phyloP scores from a whole-genome alignment of 345 rosid species.

The Eucalyptus marginata region DNA sequence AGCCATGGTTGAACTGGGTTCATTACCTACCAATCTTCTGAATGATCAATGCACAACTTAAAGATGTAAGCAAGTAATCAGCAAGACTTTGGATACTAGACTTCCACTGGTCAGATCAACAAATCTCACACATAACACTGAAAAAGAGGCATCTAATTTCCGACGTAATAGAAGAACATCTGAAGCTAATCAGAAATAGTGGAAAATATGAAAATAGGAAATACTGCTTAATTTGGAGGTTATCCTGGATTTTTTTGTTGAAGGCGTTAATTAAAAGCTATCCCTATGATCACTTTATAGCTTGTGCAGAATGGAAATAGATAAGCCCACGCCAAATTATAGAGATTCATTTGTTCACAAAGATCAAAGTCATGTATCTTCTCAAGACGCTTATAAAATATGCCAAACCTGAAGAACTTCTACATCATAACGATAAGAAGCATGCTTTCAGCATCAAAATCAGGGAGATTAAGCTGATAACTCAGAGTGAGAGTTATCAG shows the following conservation, averaged over 20 bases:
- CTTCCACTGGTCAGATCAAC: not conserved
- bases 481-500: not conserved
- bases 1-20: not conserved
- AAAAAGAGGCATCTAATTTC: not conserved
- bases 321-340: not conserved
- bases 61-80: not conserved
- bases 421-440: not conserved
- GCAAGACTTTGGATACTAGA: not conserved
- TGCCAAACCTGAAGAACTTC: not conserved
- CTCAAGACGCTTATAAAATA: not conserved
- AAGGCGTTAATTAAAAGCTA: not conserved
- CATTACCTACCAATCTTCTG: not conserved
- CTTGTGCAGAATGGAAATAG: not conserved
- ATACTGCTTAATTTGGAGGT: not conserved
- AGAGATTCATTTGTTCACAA: not conserved
- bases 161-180: not conserved
- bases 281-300: not conserved
- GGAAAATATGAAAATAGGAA: not conserved
- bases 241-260: not conserved
- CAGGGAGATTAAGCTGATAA: not conserved
- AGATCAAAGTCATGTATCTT: not conserved
- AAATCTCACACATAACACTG: not conserved
- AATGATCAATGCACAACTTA: not conserved
- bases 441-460: not conserved
- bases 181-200: not conserved